phyloP scores from a whole-genome alignment of 2,329 filamentous ascomycete genomes.

The Talaromyces sp. region DNA sequence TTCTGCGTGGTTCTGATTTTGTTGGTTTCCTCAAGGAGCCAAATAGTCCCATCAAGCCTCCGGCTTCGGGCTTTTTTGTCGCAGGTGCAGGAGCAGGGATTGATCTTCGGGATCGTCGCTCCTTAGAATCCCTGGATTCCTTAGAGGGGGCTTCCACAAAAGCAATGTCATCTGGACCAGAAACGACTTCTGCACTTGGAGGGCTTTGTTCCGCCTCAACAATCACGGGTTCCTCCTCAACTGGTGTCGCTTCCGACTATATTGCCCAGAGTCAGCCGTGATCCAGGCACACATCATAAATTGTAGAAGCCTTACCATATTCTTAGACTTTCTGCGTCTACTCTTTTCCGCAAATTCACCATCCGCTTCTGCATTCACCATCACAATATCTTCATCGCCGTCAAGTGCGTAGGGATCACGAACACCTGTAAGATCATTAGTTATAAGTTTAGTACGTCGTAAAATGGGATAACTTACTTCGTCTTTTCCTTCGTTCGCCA shows the following conservation, averaged over 20 bases:
- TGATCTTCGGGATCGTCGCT: slow-evolving; percentile 57
- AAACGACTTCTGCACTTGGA: slow-evolving; percentile 43
- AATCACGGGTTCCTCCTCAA: slow-evolving; percentile 52
- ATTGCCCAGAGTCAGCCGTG: not conserved
- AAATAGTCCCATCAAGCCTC: slow-evolving; percentile 62
- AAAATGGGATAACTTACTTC: slow-evolving; percentile 25
- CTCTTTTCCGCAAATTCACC: slow-evolving; percentile 29
- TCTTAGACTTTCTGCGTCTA: slow-evolving; percentile 12
- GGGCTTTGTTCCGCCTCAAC: slow-evolving; percentile 50
- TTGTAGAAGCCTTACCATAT: slow-evolving; percentile 10
- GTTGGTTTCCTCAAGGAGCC: slow-evolving; percentile 43
- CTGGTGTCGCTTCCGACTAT: slow-evolving; percentile 11
- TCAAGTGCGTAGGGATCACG: slow-evolving; percentile 61
- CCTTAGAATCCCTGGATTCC: slow-evolving; percentile 23
- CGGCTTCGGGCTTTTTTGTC: slow-evolving; percentile 56
- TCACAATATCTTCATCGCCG: slow-evolving; percentile 58
- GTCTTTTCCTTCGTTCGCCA: slow-evolving; percentile 53
- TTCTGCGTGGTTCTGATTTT: slow-evolving; percentile 33
- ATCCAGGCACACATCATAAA: not conserved
- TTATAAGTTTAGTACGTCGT: slow-evolving; percentile 15
- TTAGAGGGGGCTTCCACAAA: slow-evolving; percentile 49
- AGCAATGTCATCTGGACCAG: slow-evolving; percentile 50
- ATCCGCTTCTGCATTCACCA: slow-evolving; percentile 52
- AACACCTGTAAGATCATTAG: slow-evolving; percentile 23
- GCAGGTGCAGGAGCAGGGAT: slow-evolving; percentile 47